These are phyloP conservation scores for Gracilaria vermiculophylla DNA, from an alignment of 23 red algal species.

Conservation along the genomic window DNA sequence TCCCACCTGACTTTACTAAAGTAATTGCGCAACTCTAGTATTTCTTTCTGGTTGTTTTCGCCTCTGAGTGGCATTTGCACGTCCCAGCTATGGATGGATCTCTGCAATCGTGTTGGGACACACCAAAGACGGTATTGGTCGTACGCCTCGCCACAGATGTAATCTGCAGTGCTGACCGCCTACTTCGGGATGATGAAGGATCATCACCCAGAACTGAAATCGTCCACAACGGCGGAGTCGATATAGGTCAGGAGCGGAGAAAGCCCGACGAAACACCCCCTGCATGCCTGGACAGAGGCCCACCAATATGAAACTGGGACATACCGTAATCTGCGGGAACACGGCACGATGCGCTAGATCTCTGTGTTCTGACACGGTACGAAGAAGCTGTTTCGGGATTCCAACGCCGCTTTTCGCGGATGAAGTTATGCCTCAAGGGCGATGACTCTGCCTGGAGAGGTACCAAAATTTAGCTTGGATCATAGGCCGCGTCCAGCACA, in stretches of 20 bases:
- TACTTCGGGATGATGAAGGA: not conserved
- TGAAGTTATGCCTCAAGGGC: no score
- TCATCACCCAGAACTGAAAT: not conserved
- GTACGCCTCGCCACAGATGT: not conserved
- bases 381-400: no score
- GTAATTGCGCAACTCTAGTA: not conserved
- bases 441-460: no score
- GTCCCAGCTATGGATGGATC: not conserved
- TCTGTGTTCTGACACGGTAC: not conserved
- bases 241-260: not conserved
- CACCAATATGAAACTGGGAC: not conserved
- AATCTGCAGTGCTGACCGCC: not conserved
- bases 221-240: not conserved
- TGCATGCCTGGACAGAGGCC: not conserved
- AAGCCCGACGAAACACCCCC: not conserved
- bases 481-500: no score
- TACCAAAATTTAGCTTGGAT: no score
- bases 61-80: not conserved
- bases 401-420: no score
- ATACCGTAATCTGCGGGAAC: not conserved
- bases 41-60: not conserved
- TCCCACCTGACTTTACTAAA: not conserved
- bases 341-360: not conserved
- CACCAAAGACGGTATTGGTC: conserved; percentile 2
- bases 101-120: not conserved